Conservation (phyloP, 208 protist species). For the Trypanosoma melophagium region DNA sequence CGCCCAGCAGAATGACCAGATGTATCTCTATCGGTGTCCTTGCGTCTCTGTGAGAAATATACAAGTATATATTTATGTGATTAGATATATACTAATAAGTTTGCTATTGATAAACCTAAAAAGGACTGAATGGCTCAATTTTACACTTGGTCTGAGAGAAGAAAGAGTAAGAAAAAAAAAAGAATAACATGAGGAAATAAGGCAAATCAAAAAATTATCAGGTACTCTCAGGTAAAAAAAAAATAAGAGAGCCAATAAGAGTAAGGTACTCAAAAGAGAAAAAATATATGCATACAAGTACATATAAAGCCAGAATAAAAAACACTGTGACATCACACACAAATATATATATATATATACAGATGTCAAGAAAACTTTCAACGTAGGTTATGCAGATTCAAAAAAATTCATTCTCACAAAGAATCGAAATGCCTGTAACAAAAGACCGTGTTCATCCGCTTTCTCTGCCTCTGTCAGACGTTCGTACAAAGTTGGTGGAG, state of each 20-base stretch:
- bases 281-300: too few species aligned
- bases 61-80: too few species aligned
- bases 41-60: too few species aligned
- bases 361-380: constrained; percentile 3
- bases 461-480: constrained; percentile 69
- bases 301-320: too few species aligned
- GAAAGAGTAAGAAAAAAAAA: not conserved
- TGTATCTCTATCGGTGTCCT: too few species aligned
- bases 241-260: not conserved
- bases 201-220: not conserved
- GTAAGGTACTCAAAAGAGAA: too few species aligned
- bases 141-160: not conserved
- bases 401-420: constrained; percentile 81
- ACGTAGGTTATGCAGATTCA: constrained; percentile 3
- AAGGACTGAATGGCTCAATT: not conserved
- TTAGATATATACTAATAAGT: too few species aligned
- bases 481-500: constrained; percentile 63
- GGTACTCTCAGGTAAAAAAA: not conserved
- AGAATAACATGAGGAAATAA: not conserved
- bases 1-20: too few species aligned
- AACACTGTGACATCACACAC: not conserved
- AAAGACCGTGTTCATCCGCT: constrained; percentile 63
- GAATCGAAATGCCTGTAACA: constrained; percentile 85
- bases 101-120: not conserved
- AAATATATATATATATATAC: not conserved